Evolutionary conservation across 1,139 yeast species (phyloP), one percentile per base, ranked within the genome.

Genomic region (Hanseniaspora gamundiae): DNA sequence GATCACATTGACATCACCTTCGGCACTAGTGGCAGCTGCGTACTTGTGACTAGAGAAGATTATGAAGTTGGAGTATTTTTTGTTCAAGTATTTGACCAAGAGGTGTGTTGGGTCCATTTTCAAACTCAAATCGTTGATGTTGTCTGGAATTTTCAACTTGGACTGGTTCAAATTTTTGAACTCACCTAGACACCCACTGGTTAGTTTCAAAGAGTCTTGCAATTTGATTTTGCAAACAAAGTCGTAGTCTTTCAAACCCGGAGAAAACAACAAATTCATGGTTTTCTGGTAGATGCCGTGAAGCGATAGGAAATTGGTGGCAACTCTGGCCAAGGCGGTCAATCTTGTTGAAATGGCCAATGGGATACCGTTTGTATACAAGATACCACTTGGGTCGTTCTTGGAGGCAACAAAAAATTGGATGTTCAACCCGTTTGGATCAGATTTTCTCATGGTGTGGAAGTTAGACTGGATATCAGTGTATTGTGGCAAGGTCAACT

Each of bases 231-330:
- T 70, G 47, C 88, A 70, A 11, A 80, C 79, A 53, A 91, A 76
- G 59, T 88, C 95, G 57, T 80, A 91, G 62, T 88, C 97, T 48
- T 73, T 71, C 48, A 84, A 67, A 0, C 94, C 87, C 2, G 97
- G 91, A 0, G 81, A 76, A 60, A 86, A 86, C 42, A 86, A 63
- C 39, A 77, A 58, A 41, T 71, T 74, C 38, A 82, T 60, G 4
- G 72, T 69, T 27, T 69, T 64, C 29, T 68, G 67, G 46, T 64
- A 65, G 19, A 76, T 51, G 2, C 77, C 80, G 17, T 64, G 64
- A 1, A 56, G 56, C 35, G 69, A 71, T 17, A 81, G 59, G 47
- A 81, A 59, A 30, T 71, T 71, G 39, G 74, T 65, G 0, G 93
- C 91, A 28, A 82, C 87, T 52, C 87, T 76, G 1, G 96, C 76